Percentiles rank a stretch among this genome's conserved stretches.
Conservation (phyloP, 495 filamentous ascomycete genomes). For the Hypoxylon perforatum region DNA sequence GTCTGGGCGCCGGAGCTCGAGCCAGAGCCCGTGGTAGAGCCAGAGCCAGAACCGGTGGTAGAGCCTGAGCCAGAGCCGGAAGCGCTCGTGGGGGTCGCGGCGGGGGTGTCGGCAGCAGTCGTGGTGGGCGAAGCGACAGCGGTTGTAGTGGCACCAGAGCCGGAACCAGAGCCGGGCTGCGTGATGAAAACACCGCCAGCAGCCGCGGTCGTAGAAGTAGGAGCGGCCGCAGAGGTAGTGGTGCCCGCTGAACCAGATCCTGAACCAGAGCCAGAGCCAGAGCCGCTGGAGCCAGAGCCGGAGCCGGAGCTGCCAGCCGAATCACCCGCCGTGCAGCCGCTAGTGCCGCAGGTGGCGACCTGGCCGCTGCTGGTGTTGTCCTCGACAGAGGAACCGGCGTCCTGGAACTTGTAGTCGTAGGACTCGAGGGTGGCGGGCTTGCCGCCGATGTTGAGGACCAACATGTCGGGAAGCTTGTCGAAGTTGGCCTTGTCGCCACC, state of each 20-base stretch:
- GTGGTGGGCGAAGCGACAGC: neutral
- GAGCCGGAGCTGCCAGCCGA: slow-evolving; percentile 28
- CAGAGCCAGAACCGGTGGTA: slow-evolving; percentile 19
- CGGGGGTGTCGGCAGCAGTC: neutral
- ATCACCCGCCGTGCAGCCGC: slow-evolving; percentile 27
- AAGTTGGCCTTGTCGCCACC: slow-evolving; percentile 61
- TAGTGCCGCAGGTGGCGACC: slow-evolving; percentile 39
- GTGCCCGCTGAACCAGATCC: slow-evolving; percentile 18
- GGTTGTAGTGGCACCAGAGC: neutral
- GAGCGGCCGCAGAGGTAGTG: slow-evolving; percentile 1
- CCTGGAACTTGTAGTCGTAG: slow-evolving; percentile 61
- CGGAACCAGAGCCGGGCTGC: slow-evolving; percentile 10
- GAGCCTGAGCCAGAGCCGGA: slow-evolving; percentile 1
- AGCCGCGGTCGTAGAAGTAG: slow-evolving; percentile 11
- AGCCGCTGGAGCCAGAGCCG: slow-evolving; percentile 26
- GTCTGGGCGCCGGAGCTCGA: slow-evolving; percentile 37
- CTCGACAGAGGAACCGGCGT: slow-evolving; percentile 66
- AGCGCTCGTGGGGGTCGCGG: neutral
- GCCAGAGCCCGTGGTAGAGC: slow-evolving; percentile 28
- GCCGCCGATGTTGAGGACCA: slow-evolving; percentile 76
- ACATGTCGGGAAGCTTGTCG: slow-evolving; percentile 78
- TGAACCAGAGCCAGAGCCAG: slow-evolving; percentile 35
- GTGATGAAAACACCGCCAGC: slow-evolving; percentile 32
- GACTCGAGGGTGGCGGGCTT: slow-evolving; percentile 64
- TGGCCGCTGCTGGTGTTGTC: slow-evolving; percentile 40